These are phyloP conservation scores for Chimonanthus praecox DNA, from an alignment of 164 flowering plant genomes.

Conservation along the genomic window DNA sequence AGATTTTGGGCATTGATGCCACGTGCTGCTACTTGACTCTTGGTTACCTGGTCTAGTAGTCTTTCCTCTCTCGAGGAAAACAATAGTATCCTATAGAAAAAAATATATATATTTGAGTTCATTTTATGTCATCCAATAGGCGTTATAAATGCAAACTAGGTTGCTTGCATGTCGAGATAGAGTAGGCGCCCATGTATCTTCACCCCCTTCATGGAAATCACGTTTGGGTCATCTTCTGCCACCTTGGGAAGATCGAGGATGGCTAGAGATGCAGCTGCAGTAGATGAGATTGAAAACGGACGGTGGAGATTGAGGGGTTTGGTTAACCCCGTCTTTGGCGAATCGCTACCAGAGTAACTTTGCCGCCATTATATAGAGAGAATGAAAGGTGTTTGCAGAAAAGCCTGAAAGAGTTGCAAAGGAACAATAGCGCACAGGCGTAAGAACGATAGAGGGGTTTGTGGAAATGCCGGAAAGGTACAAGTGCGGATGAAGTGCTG, in stretches of 20 bases:
- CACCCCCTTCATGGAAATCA: conserved; percentile 71
- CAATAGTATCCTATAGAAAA: too few relatives aligned
- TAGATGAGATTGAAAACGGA: conserved; percentile 43
- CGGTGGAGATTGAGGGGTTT: conserved; percentile 21
- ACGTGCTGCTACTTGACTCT: too few relatives aligned
- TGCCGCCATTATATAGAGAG: conserved; percentile 9
- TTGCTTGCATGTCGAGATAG: conserved; percentile 92
- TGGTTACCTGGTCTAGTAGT: too few relatives aligned
- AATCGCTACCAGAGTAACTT: conserved; percentile 26
- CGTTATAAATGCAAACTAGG: conserved; percentile 7
- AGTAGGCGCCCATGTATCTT: conserved; percentile 77
- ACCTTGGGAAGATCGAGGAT: not conserved
- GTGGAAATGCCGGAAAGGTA: too few relatives aligned
- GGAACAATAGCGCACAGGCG: too few relatives aligned
- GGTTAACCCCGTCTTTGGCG: not conserved
- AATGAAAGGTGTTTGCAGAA: not conserved
- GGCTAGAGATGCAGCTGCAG: conserved; percentile 4
- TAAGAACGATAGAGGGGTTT: too few relatives aligned
- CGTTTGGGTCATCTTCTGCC: conserved; percentile 20
- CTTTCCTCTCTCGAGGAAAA: too few relatives aligned
- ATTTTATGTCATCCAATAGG: too few relatives aligned
- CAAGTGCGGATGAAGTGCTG: too few relatives aligned
- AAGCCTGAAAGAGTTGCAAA: not conserved
- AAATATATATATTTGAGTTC: too few relatives aligned
- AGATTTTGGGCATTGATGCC: too few relatives aligned